These are phyloP conservation scores for Talaromyces nanjingensis DNA, from an alignment of 495 filamentous ascomycete species.

Conservation along the genomic window DNA sequence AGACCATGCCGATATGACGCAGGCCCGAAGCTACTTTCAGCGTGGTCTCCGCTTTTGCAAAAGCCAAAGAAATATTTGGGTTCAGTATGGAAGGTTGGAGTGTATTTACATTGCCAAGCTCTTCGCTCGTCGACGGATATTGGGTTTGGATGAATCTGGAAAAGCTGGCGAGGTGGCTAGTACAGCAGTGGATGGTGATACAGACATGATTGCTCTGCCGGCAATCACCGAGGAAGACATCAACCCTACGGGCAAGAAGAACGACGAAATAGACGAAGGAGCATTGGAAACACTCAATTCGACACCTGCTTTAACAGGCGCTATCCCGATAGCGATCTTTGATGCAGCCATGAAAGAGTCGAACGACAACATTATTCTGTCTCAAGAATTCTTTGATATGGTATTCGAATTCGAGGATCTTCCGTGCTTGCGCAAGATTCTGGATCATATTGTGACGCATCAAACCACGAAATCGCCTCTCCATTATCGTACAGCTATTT, in stretches of 20 bases:
- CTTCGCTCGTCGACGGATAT: conserved; percentile 57
- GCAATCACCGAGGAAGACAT: conserved; percentile 59
- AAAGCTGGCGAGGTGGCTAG: conserved; percentile 36
- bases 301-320: conserved; percentile 79
- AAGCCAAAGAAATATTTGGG: conserved; percentile 62
- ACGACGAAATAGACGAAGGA: conserved; percentile 40
- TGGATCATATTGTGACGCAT: conserved; percentile 64
- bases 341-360: conserved; percentile 79
- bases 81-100: conserved; percentile 87
- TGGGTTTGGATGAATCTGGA: conserved; percentile 54
- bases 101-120: conserved; percentile 85
- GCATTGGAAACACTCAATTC: conserved; percentile 58
- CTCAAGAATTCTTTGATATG: conserved; percentile 71
- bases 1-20: conserved; percentile 72
- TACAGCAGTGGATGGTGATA: conserved; percentile 31
- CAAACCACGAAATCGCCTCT: conserved; percentile 53
- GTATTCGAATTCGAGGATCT: conserved; percentile 59
- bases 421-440: conserved; percentile 58
- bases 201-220: conserved; percentile 56
- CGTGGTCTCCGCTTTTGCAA: conserved; percentile 84
- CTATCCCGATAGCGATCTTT: conserved; percentile 88
- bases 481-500: conserved; percentile 54
- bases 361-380: conserved; percentile 51
- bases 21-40: conserved; percentile 80
- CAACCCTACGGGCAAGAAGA: conserved; percentile 48